Conservation (phyloP, 148 eudicot genomes). For the Bassia scoparia region DNA sequence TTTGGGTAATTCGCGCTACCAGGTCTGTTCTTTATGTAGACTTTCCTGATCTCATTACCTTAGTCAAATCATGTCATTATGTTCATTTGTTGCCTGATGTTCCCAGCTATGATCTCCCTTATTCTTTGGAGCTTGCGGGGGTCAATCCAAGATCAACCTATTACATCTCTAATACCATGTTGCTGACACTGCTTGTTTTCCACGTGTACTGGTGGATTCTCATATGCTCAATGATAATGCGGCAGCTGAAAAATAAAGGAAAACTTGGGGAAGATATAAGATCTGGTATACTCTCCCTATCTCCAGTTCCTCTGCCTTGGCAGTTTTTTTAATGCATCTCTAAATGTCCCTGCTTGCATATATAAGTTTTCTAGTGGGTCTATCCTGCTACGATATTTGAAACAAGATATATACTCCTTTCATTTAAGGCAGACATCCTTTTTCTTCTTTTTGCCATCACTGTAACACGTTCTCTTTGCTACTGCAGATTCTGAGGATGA, state of each 20-base stretch:
- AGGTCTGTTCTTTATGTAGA: conserved; percentile 46
- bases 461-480: neutral
- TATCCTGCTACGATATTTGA: too few species aligned
- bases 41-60: neutral
- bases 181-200: conserved; percentile 79
- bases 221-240: conserved; percentile 75
- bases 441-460: neutral
- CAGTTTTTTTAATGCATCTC: neutral
- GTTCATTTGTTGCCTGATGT: conserved; percentile 17
- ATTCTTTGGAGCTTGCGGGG: conserved; percentile 55
- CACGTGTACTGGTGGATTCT: conserved; percentile 98
- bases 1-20: conserved; percentile 71
- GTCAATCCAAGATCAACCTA: conserved; percentile 42
- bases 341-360: neutral
- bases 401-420: too few species aligned
- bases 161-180: conserved; percentile 79
- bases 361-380: too few species aligned
- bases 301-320: neutral
- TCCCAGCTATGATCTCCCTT: conserved; percentile 48
- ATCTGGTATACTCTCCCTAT: conserved; percentile 53
- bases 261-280: conserved; percentile 97
- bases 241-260: conserved; percentile 81
- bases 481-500: conserved; percentile 54
- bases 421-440: neutral
- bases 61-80: conserved; percentile 7